Evolutionary conservation across 1,139 yeast species (phyloP).

Genomic region (Geotrichum restrictum): DNA sequence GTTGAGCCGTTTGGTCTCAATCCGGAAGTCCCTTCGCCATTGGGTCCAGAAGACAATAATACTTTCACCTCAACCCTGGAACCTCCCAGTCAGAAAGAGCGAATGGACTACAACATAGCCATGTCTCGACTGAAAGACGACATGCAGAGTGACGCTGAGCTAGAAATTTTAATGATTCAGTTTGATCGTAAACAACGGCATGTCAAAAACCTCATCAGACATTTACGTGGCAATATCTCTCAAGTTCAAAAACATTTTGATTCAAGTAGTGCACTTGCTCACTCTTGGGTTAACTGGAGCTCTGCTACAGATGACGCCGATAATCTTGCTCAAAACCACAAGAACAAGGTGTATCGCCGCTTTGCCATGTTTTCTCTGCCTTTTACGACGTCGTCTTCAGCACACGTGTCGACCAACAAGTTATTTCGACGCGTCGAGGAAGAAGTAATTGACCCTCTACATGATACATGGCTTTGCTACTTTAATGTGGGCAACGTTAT

Average conservation of each 20-base stretch:
- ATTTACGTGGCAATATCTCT: constrained; percentile 25
- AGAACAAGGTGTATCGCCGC: constrained; percentile 19
- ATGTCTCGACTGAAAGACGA: constrained; percentile 24
- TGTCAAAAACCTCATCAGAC: constrained; percentile 26
- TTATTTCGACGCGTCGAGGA: constrained; percentile 27
- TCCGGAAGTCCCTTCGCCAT: background rate
- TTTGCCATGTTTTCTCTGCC: constrained; percentile 31
- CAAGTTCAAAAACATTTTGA: constrained; percentile 30
- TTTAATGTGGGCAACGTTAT: constrained; percentile 16
- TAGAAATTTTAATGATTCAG: constrained; percentile 25
- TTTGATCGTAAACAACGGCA: constrained; percentile 26
- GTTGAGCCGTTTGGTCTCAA: background rate
- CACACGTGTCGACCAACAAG: constrained; percentile 28
- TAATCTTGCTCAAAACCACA: constrained; percentile 7
- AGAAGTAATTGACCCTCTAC: constrained; percentile 31
- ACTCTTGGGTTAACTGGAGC: constrained; percentile 30
- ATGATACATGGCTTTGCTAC: constrained; percentile 24
- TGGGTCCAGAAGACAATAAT: background rate
- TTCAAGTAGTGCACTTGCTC: constrained; percentile 27
- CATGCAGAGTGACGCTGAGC: constrained; percentile 27
- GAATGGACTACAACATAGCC: constrained; percentile 17
- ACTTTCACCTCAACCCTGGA: background rate
- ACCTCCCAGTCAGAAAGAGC: background rate
- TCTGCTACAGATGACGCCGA: constrained; percentile 16
- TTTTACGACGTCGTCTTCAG: constrained; percentile 28